Evolutionary conservation across 139 green algal genomes (phyloP), one percentile per base, ranked within the genome.

Genomic region (Eudorina sp.): DNA sequence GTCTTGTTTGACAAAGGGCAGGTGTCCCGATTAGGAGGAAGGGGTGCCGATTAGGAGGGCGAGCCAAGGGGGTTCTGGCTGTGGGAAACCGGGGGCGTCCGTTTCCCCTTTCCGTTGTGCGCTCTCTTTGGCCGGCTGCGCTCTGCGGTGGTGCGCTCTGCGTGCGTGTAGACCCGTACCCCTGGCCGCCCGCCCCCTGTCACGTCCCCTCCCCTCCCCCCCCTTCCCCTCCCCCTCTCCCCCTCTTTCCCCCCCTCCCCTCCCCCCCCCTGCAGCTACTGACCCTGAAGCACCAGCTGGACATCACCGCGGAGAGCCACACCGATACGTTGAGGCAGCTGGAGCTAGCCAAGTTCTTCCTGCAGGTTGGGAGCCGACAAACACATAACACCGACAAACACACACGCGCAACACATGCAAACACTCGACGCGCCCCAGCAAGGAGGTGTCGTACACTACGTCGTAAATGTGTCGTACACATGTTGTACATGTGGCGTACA

Each of bases 281-380:
- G 41, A n/a, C 41, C 7, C 55, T 90, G 38, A 36, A 58, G 18
- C 45, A 55, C 51, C 34, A 89, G 72, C 45, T 89, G 48, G 82
- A 78, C 46, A 7, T 78, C 16, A 78, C 53, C 11, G 66, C 88
- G 29, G 86, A 77, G 43, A 75, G 60, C 45, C 78, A 89, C 40
- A 64, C 51, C 11, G 79, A 74, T 25, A 92, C 84, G 5, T 41
- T 91, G 0, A 66, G 86, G 60, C 83, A 90, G 53, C 84, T 90
- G 46, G 84, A 92, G 73, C 84, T 89, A 13, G 66, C 88, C n/a
- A 83, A 83, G 31, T 89, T 89, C 88, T 91, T 91, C 70, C 60
- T 93, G 62, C 78, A 90, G 90, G 90, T 79, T 25, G 25, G 13
- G 6, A 66, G 55, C 8, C 55, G 8, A 23, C 29, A 25, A 27